Percentiles rank a stretch among this genome's conserved stretches.
phyloP scores from a whole-genome alignment of 352 stramenopile genomes.

The Phytopythium ostracodes region DNA sequence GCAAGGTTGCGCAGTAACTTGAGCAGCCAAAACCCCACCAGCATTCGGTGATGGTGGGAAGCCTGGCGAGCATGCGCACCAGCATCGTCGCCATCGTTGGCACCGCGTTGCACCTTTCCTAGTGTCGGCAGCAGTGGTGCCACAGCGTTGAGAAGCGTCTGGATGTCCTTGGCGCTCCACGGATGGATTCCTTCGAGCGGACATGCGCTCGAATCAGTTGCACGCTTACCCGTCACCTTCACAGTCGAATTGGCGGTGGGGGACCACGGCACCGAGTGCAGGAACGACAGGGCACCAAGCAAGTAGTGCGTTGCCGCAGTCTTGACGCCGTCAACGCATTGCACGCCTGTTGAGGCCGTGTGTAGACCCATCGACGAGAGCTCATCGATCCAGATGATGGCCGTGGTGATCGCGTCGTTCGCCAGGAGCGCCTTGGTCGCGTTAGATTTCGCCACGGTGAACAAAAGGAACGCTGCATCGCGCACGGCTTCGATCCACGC shows the following conservation, averaged over 20 bases:
- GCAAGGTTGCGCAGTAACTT: conserved; percentile 34
- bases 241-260: background rate
- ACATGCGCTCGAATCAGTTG: no score
- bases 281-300: conserved; percentile 21
- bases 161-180: conserved; percentile 15
- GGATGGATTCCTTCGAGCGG: background rate
- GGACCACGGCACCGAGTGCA: conserved; percentile 11
- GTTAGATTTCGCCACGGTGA: conserved; percentile 31
- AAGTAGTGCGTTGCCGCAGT: conserved; percentile 20
- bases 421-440: conserved; percentile 19
- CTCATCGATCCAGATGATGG: conserved; percentile 9
- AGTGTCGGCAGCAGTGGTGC: background rate
- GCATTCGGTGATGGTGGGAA: no score
- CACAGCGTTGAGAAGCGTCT: conserved; percentile 8
- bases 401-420: conserved; percentile 7
- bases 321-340: conserved; percentile 5
- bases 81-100: background rate
- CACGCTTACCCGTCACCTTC: background rate
- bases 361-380: conserved; percentile 1
- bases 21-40: conserved; percentile 24
- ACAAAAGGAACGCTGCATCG: conserved; percentile 24
- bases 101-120: background rate
- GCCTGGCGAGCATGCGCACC: background rate
- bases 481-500: background rate
- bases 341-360: background rate